These are phyloP conservation scores for Purshia tridentata DNA, from an alignment of 306 rosid species.

Conservation along the genomic window DNA sequence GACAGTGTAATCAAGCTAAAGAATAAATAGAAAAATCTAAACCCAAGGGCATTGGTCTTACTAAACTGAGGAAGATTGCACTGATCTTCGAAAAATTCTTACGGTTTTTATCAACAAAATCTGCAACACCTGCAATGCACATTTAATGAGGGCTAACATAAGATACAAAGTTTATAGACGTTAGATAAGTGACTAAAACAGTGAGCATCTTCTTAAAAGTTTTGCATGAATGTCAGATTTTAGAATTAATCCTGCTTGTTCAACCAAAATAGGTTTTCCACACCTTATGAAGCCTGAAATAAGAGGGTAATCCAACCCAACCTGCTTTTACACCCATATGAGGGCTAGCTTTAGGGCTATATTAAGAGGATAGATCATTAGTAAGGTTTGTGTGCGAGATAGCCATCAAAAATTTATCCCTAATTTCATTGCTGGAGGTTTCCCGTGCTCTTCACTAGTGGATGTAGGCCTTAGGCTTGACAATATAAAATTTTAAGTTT, in stretches of 20 bases:
- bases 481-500: not conserved
- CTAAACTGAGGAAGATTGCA: conserved; percentile 75
- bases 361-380: not conserved
- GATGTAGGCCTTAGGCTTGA: not conserved
- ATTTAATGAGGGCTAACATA: conserved; percentile 18
- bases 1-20: not conserved
- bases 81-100: conserved; percentile 59
- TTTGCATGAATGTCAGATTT: not conserved
- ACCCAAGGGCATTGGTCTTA: conserved; percentile 42
- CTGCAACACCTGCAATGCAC: conserved; percentile 56
- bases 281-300: not conserved
- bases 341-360: not conserved
- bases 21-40: conserved; percentile 13
- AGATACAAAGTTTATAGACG: not conserved
- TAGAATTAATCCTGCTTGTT: not conserved
- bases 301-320: not conserved
- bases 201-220: not conserved
- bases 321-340: not conserved
- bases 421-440: not conserved
- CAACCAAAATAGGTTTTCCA: not conserved
- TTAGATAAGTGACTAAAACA: not conserved
- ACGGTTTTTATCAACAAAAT: conserved; percentile 74
- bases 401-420: not conserved
- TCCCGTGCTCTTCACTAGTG: not conserved
- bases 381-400: not conserved